phyloP scores from a whole-genome alignment of 345 rosid genomes.

The Eutrema heterophyllum region DNA sequence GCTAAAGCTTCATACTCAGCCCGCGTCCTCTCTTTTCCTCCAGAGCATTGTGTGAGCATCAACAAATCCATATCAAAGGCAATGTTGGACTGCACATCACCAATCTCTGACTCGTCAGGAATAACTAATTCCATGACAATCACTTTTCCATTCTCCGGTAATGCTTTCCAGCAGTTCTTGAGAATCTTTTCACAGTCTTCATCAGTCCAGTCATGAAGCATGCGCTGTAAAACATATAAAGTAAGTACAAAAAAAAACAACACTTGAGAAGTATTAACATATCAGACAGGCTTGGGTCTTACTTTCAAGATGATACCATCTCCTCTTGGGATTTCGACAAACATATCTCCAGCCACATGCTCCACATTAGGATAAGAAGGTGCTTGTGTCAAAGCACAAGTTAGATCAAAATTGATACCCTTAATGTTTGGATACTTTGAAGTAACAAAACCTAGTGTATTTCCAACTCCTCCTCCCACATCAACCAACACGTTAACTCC shows the following conservation, averaged over 20 bases:
- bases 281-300: not conserved
- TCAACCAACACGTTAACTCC: slow-evolving; percentile 22
- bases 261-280: not conserved
- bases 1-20: slow-evolving; percentile 30
- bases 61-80: slow-evolving; percentile 16
- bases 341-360: slow-evolving; percentile 42
- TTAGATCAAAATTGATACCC: slow-evolving; percentile 30
- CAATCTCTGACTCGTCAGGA: slow-evolving; percentile 12
- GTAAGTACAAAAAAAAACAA: not conserved
- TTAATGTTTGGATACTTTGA: slow-evolving; percentile 23
- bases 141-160: slow-evolving; percentile 35
- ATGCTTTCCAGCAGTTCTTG: slow-evolving; percentile 29
- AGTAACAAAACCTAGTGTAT: slow-evolving; percentile 10
- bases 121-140: slow-evolving; percentile 20
- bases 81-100: not conserved
- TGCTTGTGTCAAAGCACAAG: slow-evolving; percentile 27
- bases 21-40: slow-evolving; percentile 36
- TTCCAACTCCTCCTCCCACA: slow-evolving; percentile 30
- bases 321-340: slow-evolving; percentile 34
- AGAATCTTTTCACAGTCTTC: slow-evolving; percentile 35
- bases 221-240: slow-evolving; percentile 20
- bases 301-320: slow-evolving; percentile 45
- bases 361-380: slow-evolving; percentile 29
- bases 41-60: slow-evolving; percentile 16
- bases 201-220: slow-evolving; percentile 40